These are phyloP conservation scores for Bipolaris oryzae DNA, from an alignment of 2,329 filamentous ascomycete species.

Conservation along the genomic window DNA sequence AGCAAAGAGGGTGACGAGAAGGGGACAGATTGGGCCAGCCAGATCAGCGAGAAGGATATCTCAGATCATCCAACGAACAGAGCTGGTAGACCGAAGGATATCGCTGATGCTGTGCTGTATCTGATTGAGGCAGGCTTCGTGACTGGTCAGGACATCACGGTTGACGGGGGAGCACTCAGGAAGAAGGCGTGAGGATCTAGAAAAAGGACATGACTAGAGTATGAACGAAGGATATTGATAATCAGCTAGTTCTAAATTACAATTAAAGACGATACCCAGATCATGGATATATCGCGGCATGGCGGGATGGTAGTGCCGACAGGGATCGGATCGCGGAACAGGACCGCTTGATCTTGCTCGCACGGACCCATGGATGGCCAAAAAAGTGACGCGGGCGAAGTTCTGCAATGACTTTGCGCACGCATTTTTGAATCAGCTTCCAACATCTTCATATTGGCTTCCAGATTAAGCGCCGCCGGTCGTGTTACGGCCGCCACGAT, in stretches of 20 bases:
- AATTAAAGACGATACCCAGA: constrained; percentile 4
- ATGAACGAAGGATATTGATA: background rate
- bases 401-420: constrained; percentile 3
- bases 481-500: constrained; percentile 38
- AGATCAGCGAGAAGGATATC: constrained; percentile 50
- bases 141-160: constrained; percentile 47
- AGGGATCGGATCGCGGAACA: constrained; percentile 2
- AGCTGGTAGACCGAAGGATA: constrained; percentile 54
- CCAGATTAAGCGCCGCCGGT: constrained; percentile 25
- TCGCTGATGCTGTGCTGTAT: constrained; percentile 53
- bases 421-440: constrained; percentile 4
- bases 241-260: background rate
- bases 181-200: constrained; percentile 32
- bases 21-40: constrained; percentile 47
- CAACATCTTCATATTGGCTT: constrained; percentile 39
- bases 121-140: constrained; percentile 49
- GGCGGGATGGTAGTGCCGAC: background rate
- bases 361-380: constrained; percentile 8
- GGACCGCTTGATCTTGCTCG: constrained; percentile 3
- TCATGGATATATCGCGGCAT: background rate
- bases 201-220: background rate
- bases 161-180: constrained; percentile 46
- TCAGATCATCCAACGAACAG: constrained; percentile 53
- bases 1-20: constrained; percentile 53
- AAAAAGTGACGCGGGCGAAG: constrained; percentile 11